Evolutionary conservation across 805 yeast species (phyloP).

Genomic region (Starmerella stellata): DNA sequence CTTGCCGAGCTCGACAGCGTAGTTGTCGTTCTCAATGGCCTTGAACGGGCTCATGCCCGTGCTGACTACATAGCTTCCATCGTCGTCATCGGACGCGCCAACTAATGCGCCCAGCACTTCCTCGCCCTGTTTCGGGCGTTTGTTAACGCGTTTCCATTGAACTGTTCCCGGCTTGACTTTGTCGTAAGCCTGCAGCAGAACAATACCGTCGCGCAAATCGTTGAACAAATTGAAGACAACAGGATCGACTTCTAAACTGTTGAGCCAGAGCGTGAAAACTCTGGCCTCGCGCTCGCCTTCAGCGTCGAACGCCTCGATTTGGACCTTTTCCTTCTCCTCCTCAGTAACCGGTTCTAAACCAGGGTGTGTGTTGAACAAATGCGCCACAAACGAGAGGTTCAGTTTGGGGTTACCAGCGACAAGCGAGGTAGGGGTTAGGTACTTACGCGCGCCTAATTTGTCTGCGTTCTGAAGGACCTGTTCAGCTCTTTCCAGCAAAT

Average conservation of each 20-base stretch:
- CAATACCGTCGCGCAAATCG: constrained; percentile 83
- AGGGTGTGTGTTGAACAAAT: constrained; percentile 88
- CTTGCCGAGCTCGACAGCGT: constrained; percentile 93
- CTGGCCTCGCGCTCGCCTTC: constrained; percentile 99
- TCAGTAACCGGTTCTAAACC: constrained; percentile 84
- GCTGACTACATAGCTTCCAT: constrained; percentile 12
- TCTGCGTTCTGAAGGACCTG: constrained; percentile 76
- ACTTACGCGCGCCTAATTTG: constrained; percentile 78
- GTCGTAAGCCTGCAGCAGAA: constrained; percentile 79
- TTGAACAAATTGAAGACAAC: constrained; percentile 81
- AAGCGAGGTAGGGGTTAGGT: constrained; percentile 78
- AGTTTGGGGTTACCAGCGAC: constrained; percentile 94
- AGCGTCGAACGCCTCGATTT: constrained; percentile 94
- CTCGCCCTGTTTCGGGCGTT: constrained; percentile 54
- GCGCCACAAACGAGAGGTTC: constrained; percentile 93
- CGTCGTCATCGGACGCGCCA: constrained; percentile 14
- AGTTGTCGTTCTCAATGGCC: constrained; percentile 93
- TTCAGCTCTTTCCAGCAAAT: constrained; percentile 68
- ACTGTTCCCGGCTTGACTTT: constrained; percentile 91
- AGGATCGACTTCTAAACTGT: constrained; percentile 89
- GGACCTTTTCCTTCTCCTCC: constrained; percentile 65
- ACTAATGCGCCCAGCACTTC: constrained; percentile 27
- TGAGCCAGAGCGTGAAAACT: constrained; percentile 93
- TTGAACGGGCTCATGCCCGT: constrained; percentile 56
- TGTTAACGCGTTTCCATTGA: constrained; percentile 59